These are phyloP conservation scores for Microdochium trichocladiopsis DNA, from an alignment of 2,329 filamentous ascomycete species.

Conservation along the genomic window DNA sequence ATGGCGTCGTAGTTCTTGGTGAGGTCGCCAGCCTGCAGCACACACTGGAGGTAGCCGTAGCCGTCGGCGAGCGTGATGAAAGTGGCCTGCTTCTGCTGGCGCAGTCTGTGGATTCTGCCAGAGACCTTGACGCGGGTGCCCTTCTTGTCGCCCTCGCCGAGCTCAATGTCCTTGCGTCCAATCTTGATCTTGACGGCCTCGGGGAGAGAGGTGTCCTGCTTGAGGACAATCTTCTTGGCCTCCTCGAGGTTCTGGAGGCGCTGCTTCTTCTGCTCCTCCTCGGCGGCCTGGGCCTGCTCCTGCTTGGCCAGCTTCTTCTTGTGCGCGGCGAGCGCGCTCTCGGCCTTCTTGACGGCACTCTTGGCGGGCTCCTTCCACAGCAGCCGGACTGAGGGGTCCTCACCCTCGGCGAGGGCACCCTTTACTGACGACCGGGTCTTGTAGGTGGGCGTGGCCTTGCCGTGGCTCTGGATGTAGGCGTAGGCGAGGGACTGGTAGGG, in stretches of 20 bases:
- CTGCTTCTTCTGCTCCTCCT: slow-evolving; percentile 66
- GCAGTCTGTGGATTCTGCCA: slow-evolving; percentile 75
- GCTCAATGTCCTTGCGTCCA: slow-evolving; percentile 56
- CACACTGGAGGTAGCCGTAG: slow-evolving; percentile 77
- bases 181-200: slow-evolving; percentile 70
- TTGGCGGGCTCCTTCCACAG: slow-evolving; percentile 80
- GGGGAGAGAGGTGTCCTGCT: slow-evolving; percentile 69
- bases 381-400: slow-evolving; percentile 55
- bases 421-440: slow-evolving; percentile 62
- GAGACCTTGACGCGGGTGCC: slow-evolving; percentile 73
- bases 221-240: slow-evolving; percentile 68
- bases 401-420: slow-evolving; percentile 50
- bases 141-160: slow-evolving; percentile 49
- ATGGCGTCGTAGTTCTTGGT: slow-evolving; percentile 89
- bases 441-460: slow-evolving; percentile 52
- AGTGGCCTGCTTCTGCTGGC: slow-evolving; percentile 75
- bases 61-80: slow-evolving; percentile 86
- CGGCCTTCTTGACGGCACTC: slow-evolving; percentile 79
- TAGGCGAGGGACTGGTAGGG: slow-evolving; percentile 78
- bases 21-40: slow-evolving; percentile 68
- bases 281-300: slow-evolving; percentile 62
- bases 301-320: slow-evolving; percentile 82
- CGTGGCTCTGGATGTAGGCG: slow-evolving; percentile 67
- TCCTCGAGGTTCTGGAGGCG: slow-evolving; percentile 67
- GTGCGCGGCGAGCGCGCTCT: slow-evolving; percentile 64